Percentiles rank a stretch among this genome's conserved stretches.
phyloP scores from a whole-genome alignment of 2,329 filamentous ascomycete species.

The Paradendryphiella salina region DNA sequence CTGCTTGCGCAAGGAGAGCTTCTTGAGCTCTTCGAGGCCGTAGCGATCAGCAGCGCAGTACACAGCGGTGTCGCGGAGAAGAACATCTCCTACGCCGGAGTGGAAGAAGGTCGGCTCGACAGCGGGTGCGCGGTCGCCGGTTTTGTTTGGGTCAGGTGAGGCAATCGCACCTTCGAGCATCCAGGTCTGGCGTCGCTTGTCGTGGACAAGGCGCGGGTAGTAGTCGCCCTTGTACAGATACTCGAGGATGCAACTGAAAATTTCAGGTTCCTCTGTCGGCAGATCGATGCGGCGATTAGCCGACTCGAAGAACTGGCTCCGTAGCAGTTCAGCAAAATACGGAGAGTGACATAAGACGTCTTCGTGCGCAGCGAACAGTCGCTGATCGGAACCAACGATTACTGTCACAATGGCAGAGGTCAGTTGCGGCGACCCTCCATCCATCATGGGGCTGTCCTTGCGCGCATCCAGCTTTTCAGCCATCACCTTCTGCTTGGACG shows the following conservation, averaged over 20 bases:
- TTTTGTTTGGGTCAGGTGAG: slow-evolving; percentile 59
- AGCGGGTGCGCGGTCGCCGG: slow-evolving; percentile 58
- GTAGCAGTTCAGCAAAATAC: slow-evolving; percentile 75
- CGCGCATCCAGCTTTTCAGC: slow-evolving; percentile 69
- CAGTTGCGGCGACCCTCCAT: slow-evolving; percentile 55
- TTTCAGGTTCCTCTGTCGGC: slow-evolving; percentile 81
- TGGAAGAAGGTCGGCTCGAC: slow-evolving; percentile 79
- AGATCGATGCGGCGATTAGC: slow-evolving; percentile 75
- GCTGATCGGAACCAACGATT: slow-evolving; percentile 79
- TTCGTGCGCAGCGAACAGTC: slow-evolving; percentile 93
- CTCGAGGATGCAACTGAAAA: slow-evolving; percentile 91
- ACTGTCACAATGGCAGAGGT: slow-evolving; percentile 81
- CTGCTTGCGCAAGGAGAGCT: slow-evolving; percentile 89
- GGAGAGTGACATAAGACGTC: slow-evolving; percentile 85
- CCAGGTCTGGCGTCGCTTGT: slow-evolving; percentile 85
- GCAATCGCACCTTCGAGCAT: slow-evolving; percentile 74
- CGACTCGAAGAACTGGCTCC: slow-evolving; percentile 71
- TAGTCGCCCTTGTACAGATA: slow-evolving; percentile 98
- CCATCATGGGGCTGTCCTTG: slow-evolving; percentile 63
- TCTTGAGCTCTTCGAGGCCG: slow-evolving; percentile 89
- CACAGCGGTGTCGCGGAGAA: slow-evolving; percentile 90
- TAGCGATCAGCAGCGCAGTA: slow-evolving; percentile 93
- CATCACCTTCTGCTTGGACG: slow-evolving; percentile 70
- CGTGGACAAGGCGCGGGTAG: slow-evolving; percentile 84
- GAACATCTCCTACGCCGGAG: slow-evolving; percentile 69